phyloP scores from a whole-genome alignment of 2,329 filamentous ascomycete genomes.

The Colletotrichum acutatum region DNA sequence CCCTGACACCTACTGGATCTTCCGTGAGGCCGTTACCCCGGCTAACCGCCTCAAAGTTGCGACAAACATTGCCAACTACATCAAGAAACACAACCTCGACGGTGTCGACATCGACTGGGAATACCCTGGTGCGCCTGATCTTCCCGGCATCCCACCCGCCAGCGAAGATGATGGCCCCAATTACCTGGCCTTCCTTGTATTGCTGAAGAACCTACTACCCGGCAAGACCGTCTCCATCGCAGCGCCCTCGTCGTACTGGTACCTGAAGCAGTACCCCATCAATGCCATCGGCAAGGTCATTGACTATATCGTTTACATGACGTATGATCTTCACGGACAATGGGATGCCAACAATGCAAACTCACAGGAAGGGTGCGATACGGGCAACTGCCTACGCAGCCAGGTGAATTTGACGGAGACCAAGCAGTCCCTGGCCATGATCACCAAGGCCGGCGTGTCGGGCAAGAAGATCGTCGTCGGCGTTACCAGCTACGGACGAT shows the following conservation, averaged over 20 bases:
- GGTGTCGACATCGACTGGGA: slow-evolving; percentile 37
- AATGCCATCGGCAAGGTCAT: slow-evolving; percentile 36
- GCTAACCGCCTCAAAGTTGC: slow-evolving; percentile 48
- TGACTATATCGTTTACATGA: slow-evolving; percentile 50
- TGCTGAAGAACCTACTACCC: slow-evolving; percentile 30
- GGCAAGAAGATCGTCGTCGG: not conserved
- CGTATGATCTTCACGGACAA: slow-evolving; percentile 47
- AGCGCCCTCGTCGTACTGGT: slow-evolving; percentile 45
- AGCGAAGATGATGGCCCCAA: slow-evolving; percentile 41
- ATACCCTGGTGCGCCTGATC: slow-evolving; percentile 28
- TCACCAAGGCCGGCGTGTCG: not conserved
- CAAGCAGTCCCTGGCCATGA: not conserved
- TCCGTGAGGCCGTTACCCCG: slow-evolving; percentile 46
- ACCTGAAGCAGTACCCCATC: slow-evolving; percentile 48
- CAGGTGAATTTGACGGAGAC: slow-evolving; percentile 49
- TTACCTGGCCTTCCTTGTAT: slow-evolving; percentile 45
- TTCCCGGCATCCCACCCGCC: slow-evolving; percentile 41
- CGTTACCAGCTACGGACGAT: slow-evolving; percentile 1
- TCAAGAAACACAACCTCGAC: slow-evolving; percentile 24
- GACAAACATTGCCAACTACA: slow-evolving; percentile 36
- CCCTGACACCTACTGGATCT: slow-evolving; percentile 48
- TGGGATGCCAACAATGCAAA: slow-evolving; percentile 46
- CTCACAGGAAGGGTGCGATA: slow-evolving; percentile 39
- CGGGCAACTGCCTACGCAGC: slow-evolving; percentile 48
- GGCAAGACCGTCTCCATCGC: slow-evolving; percentile 35